Conservation (phyloP, 768 basidiomycete species). For the Filobasidium floriforme region DNA sequence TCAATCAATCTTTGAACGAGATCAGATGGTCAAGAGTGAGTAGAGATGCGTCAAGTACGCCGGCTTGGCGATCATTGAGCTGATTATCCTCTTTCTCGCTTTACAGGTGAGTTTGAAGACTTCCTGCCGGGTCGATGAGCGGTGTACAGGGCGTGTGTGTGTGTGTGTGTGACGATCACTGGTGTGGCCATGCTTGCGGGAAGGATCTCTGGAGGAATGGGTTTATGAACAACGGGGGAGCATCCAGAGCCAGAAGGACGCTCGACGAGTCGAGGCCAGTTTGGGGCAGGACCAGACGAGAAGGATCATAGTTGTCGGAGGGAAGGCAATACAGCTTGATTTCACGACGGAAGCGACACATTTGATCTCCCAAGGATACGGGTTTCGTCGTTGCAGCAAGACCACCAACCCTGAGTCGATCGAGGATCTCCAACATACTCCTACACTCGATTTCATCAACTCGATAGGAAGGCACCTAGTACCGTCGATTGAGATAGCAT, state of each 20-base stretch:
- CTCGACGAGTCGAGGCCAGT: neutral
- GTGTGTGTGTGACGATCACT: too few species aligned
- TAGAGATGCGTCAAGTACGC: neutral
- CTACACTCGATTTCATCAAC: too few species aligned
- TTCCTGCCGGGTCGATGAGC: neutral
- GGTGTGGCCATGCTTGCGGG: neutral
- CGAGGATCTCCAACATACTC: too few species aligned
- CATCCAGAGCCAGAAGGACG: neutral
- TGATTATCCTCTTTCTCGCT: neutral
- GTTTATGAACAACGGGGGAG: neutral
- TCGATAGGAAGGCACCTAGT: too few species aligned
- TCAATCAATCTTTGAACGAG: neutral
- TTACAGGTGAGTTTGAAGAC: slow-evolving; percentile 4
- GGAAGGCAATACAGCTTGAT: too few species aligned
- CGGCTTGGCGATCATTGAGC: neutral
- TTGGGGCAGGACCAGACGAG: neutral
- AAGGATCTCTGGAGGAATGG: neutral
- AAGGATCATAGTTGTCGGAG: too few species aligned
- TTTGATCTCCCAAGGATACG: too few species aligned
- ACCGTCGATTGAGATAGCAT: too few species aligned
- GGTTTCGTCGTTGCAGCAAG: too few species aligned
- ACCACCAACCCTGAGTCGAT: too few species aligned
- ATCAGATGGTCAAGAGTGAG: slow-evolving; percentile 21
- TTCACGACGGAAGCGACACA: too few species aligned
- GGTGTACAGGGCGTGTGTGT: neutral